These are phyloP conservation scores for Sporothrix variecibatus DNA, from an alignment of 2,329 filamentous ascomycete species.

Conservation along the genomic window DNA sequence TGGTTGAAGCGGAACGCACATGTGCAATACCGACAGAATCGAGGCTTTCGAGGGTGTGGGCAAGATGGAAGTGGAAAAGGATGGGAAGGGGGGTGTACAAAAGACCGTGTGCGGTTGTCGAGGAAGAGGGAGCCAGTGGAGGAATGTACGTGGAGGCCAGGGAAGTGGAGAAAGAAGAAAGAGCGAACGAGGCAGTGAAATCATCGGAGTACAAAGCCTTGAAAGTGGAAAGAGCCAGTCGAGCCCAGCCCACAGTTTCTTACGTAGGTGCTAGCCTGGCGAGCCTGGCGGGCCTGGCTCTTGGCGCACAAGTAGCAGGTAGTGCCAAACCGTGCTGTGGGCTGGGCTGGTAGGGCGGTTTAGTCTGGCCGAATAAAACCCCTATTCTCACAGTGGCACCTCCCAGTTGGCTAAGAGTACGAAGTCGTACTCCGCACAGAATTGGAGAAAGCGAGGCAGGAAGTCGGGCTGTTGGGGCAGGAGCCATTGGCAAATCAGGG, in stretches of 20 bases:
- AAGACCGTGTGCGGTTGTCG: background rate
- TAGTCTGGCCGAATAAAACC: background rate
- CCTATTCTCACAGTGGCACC: background rate
- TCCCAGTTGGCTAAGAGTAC: too few relatives aligned
- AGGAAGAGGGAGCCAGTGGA: slow-evolving; percentile 10
- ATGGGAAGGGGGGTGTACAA: background rate
- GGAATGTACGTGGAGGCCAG: slow-evolving; percentile 1
- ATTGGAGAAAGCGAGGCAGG: background rate
- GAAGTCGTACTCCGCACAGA: background rate
- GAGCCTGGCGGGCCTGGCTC: too few relatives aligned
- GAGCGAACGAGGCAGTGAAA: slow-evolving; percentile 7
- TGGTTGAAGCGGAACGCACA: background rate
- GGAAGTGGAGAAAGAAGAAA: slow-evolving; percentile 10
- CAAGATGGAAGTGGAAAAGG: background rate
- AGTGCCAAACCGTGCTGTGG: background rate
- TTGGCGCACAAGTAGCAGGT: background rate
- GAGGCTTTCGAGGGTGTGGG: background rate
- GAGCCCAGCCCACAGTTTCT: background rate
- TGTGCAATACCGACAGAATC: background rate
- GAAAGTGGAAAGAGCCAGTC: background rate
- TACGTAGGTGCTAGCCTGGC: background rate
- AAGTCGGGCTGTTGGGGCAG: background rate
- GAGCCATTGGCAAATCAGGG: slow-evolving; percentile 23
- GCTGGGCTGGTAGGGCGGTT: background rate
- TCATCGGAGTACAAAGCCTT: background rate